Percentiles rank a stretch among this genome's conserved stretches.
Evolutionary conservation across 352 stramenopile species (phyloP).

Genomic region (Phytophthora citricola): DNA sequence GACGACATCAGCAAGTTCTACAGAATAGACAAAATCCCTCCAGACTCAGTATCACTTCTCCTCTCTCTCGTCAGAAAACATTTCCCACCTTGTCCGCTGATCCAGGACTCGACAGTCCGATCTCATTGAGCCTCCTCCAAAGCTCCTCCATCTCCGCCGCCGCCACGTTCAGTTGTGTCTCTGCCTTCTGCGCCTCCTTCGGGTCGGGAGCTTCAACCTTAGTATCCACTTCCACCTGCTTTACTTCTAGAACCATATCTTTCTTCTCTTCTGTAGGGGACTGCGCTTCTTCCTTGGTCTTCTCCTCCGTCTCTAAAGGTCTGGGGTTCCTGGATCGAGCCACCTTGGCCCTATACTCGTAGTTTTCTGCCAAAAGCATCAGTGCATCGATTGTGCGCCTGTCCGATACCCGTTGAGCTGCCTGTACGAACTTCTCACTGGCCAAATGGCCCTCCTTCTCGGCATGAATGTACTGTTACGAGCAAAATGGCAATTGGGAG

Average conservation of each 20-base stretch:
- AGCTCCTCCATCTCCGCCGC: conserved; percentile 86
- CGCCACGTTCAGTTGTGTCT: conserved; percentile 72
- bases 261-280: conserved; percentile 14
- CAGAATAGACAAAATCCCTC: conserved; percentile 16
- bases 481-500: neutral
- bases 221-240: neutral
- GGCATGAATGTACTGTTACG: conserved; percentile 48
- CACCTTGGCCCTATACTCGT: conserved; percentile 77
- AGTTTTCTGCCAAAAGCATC: conserved; percentile 77
- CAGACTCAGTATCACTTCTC: neutral
- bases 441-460: conserved; percentile 78
- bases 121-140: conserved; percentile 79
- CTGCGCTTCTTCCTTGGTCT: conserved; percentile 6
- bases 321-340: conserved; percentile 49
- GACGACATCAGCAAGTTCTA: conserved; percentile 80
- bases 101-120: conserved; percentile 67
- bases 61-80: neutral
- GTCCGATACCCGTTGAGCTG: conserved; percentile 59
- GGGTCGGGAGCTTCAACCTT: conserved; percentile 29
- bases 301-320: conserved; percentile 22
- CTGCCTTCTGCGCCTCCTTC: conserved; percentile 44
- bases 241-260: neutral
- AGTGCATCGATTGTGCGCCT: conserved; percentile 77
- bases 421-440: conserved; percentile 73
- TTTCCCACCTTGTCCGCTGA: conserved; percentile 61